Percentiles rank a stretch among this genome's conserved stretches.
Evolutionary conservation across 106 monocot species (phyloP).

Genomic region (Acanthochlamys bracteata): DNA sequence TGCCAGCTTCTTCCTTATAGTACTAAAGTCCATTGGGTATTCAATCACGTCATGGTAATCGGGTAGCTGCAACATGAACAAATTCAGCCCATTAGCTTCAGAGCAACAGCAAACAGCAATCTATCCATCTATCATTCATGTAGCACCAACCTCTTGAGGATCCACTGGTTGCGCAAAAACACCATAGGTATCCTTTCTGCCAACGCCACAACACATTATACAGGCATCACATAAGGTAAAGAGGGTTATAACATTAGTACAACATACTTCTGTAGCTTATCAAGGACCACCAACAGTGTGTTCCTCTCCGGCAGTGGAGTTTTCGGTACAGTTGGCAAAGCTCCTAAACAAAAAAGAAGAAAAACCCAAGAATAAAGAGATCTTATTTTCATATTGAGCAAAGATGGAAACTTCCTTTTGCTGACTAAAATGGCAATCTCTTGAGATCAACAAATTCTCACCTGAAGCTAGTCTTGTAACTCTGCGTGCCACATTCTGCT

Average conservation of each 20-base stretch:
- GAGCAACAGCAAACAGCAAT: neutral
- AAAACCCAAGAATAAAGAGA: conserved; percentile 11
- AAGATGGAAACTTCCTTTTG: neutral
- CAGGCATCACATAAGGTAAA: conserved; percentile 3
- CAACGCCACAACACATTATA: conserved; percentile 4
- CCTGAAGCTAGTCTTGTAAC: conserved; percentile 21
- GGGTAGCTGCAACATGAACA: conserved; percentile 56
- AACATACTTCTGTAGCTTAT: conserved; percentile 84
- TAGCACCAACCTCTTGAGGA: conserved; percentile 55
- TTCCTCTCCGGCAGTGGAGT: conserved; percentile 56
- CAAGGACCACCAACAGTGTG: conserved; percentile 42
- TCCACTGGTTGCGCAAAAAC: conserved; percentile 82
- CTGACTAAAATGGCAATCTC: neutral
- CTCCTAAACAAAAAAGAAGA: conserved; percentile 4
- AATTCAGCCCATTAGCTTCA: neutral
- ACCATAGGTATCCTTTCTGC: conserved; percentile 87
- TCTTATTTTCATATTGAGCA: too few relatives aligned
- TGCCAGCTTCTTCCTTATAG: conserved; percentile 67
- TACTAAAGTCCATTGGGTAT: conserved; percentile 93
- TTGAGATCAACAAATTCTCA: conserved; percentile 3
- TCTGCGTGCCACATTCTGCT: too few relatives aligned
- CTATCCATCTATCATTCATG: neutral
- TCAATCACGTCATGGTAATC: conserved; percentile 86
- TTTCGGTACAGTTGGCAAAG: conserved; percentile 1
- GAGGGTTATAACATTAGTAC: neutral